Base-by-base conservation (phyloP, 441 rosid genomes). In the Mallotus repandus region DNA sequence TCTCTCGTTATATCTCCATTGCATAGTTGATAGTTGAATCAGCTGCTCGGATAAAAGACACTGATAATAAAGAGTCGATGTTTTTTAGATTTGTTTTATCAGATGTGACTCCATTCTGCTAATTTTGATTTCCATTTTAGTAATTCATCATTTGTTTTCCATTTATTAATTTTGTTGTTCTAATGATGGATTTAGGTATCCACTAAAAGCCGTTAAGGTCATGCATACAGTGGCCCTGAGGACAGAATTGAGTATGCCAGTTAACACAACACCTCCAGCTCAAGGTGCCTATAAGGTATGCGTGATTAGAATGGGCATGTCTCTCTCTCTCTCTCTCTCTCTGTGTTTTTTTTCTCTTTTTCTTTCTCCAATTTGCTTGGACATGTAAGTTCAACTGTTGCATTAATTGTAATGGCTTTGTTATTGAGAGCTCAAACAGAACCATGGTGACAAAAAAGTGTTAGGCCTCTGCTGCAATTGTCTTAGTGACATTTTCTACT, bases 191-290 rank as follows among this genome's bases (percentile, higher is more conserved):
- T 72, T n/a, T n/a, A 94, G 98, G 86, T 94, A 83, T 71, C 99
- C 98, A 0, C 74, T 95, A 77, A 95, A 91, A 81, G 97, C 97
- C 77, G 99, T 92, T 70, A 92, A 86, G 66, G 99, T 95, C 43
- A 95, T 95, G 99, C 99, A 94, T 74, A 81, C 92, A 4, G 97
- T 95, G 70, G 97, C 99, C 9, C 73, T 86, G 68, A 90, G 95
- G 78, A 95, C 97, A 7, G 99, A 95, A 74, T 87, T 92, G 71
- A 95, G 98, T 84, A 77, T 91, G 73, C 87, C 89, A 18, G 81
- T 86, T 55, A 84, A 84, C 74, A 83, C 84, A 59, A 70, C 75
- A 46, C 86, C 96, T 70, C 90, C 92, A 70, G 71, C 79, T 68
- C 83, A 81, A 60, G 79, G 61, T 63, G 81, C 86, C 50, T 84